phyloP scores from a whole-genome alignment of 768 basidiomycete genomes.

The Multifurca ochricompacta region DNA sequence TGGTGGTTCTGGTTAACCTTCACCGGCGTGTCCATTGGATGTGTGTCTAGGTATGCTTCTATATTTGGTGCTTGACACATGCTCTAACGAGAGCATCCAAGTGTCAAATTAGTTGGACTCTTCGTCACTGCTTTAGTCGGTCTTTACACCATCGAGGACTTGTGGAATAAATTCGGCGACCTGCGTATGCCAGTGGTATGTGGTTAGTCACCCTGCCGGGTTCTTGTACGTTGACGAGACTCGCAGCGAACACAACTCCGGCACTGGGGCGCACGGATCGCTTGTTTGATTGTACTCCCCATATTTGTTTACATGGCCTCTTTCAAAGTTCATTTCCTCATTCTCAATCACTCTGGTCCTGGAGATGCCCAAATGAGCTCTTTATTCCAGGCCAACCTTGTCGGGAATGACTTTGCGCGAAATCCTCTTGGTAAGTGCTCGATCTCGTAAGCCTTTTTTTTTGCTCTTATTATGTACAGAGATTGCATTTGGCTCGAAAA shows the following conservation, averaged over 20 bases:
- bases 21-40: conserved; percentile 92
- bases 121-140: conserved; percentile 95
- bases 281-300: conserved; percentile 83
- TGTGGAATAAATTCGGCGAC: conserved; percentile 98
- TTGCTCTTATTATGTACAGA: conserved; percentile 37
- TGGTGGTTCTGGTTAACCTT: conserved; percentile 97
- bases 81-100: conserved; percentile 26
- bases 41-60: conserved; percentile 69
- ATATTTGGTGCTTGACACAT: background rate
- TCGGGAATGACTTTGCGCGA: conserved; percentile 86
- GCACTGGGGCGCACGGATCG: conserved; percentile 85
- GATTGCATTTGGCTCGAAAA: conserved; percentile 79
- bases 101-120: conserved; percentile 93
- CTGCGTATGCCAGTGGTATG: conserved; percentile 82
- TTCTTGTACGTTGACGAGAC: conserved; percentile 4
- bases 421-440: conserved; percentile 70
- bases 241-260: conserved; percentile 72
- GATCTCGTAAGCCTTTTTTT: background rate
- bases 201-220: conserved; percentile 9
- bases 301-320: conserved; percentile 87
- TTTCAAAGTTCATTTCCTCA: conserved; percentile 95
- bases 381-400: conserved; percentile 92
- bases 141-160: conserved; percentile 92
- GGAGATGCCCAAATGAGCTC: conserved; percentile 99
- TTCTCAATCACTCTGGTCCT: conserved; percentile 89